Base-by-base conservation (phyloP, 371 early-diverging fungal genomes). In the Mortierella sp. region DNA sequence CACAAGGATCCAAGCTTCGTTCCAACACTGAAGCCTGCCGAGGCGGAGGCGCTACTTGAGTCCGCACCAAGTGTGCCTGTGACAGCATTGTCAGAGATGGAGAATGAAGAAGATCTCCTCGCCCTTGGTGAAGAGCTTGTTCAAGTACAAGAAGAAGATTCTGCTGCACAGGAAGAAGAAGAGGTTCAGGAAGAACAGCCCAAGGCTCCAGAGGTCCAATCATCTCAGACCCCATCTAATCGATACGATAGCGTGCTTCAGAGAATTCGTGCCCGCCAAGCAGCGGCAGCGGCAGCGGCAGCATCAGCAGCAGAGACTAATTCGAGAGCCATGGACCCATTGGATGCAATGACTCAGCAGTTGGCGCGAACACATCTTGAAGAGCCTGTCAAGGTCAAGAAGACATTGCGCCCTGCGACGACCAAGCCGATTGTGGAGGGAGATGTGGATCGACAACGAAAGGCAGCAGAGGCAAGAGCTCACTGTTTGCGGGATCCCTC, bases 271-370 rank as follows among this genome's bases (percentile, higher is more conserved):
- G 71, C 60, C n/a, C 50, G 68, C 18, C 71, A 71, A 43, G 67
- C 66, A 15, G 64, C 52, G 23, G 51, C 70, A 0, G 58, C 69
- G 11, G 48, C 62, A 6, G 58, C 62, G 5, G 47, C 18, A 15
- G 57, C n/a, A 29, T 28, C 57, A 57, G n/a, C 57, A 30, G 30
- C 28, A 3, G 6, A 19, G 46, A 15, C 23, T 11, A 19, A 58
- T 1, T 16, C 60, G 6, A 37, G 57, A 16, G 15, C 72, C 12
- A 6, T 71, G 9, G 65, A 64, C 23, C 68, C 76, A 9, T 52
- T 75, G 4, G 76, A 75, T 5, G 71, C 71, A 21, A 75, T 75
- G 61, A 56, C 76, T 16, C 71, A 51, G 1, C 71, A 71, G n/a
- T 64, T 75, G 15, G 76, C 57, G 1, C 57, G 56, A 28, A 64